Evolutionary conservation across 1,284 basidiomycete species (phyloP).

Genomic region (Somion occarium): DNA sequence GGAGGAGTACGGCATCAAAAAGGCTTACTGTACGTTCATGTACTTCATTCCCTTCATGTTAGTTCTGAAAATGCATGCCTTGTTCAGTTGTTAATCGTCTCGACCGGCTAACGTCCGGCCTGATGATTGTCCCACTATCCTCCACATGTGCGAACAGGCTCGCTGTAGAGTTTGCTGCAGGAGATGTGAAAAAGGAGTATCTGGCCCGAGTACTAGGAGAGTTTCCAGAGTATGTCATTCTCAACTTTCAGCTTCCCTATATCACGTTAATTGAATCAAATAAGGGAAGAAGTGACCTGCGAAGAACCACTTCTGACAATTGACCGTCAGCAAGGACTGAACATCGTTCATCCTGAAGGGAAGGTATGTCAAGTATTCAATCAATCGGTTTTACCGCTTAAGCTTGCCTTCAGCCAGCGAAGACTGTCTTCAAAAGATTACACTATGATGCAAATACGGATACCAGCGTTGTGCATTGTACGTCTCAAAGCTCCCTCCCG

Average conservation of each 20-base stretch:
- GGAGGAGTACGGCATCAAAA: constrained; percentile 78
- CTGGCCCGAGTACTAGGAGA: constrained; percentile 80
- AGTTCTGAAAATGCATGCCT: not conserved
- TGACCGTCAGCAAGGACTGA: constrained; percentile 93
- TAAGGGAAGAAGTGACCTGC: constrained; percentile 74
- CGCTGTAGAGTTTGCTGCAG: constrained; percentile 78
- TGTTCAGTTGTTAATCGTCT: constrained; percentile 85
- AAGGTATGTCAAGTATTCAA: constrained; percentile 62
- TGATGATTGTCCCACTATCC: constrained; percentile 91
- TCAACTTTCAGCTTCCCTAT: not conserved
- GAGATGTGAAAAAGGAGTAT: constrained; percentile 86
- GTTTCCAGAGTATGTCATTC: constrained; percentile 70
- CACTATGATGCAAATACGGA: constrained; percentile 82
- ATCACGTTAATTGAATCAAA: not conserved
- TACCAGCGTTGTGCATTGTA: constrained; percentile 88
- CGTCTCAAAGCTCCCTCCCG: constrained; percentile 26
- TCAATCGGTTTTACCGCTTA: not conserved
- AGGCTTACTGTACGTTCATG: constrained; percentile 81
- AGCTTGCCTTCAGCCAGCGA: constrained; percentile 56
- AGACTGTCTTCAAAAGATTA: constrained; percentile 86
- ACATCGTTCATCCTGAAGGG: constrained; percentile 91
- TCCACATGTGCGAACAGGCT: constrained; percentile 68
- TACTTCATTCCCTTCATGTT: not conserved
- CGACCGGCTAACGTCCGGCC: constrained; percentile 91
- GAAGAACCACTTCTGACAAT: constrained; percentile 89